Conservation (phyloP, 2,329 filamentous ascomycete species). For the Neonectria punicea region DNA sequence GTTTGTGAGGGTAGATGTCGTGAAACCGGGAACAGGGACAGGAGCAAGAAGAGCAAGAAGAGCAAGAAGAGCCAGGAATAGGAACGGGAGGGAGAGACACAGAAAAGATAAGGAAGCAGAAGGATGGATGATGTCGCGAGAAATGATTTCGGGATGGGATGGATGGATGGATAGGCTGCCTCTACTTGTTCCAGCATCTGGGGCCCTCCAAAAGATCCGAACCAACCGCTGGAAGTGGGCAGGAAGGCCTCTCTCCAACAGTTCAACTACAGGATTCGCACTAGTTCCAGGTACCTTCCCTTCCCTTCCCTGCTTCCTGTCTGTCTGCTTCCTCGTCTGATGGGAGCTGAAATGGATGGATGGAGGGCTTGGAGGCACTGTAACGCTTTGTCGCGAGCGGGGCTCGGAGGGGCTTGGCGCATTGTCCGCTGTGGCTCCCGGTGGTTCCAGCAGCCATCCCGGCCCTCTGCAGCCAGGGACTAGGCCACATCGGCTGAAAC, state of each 20-base stretch:
- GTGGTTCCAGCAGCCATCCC: constrained; percentile 26
- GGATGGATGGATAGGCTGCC: constrained; percentile 3
- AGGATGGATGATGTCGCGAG: constrained; percentile 6
- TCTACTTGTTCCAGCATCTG: neutral
- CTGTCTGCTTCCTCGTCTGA: neutral
- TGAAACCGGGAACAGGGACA: constrained; percentile 8
- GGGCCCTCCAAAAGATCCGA: constrained; percentile 10
- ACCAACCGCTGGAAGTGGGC: constrained; percentile 4
- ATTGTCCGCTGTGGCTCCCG: constrained; percentile 39
- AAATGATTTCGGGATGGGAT: constrained; percentile 7
- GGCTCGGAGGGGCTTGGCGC: constrained; percentile 22
- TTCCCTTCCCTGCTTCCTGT: neutral
- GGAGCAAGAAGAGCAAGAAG: neutral
- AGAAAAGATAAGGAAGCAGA: neutral
- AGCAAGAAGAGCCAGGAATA: neutral
- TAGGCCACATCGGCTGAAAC: constrained; percentile 40
- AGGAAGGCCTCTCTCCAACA: constrained; percentile 3
- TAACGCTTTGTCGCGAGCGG: constrained; percentile 1
- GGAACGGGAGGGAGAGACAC: neutral
- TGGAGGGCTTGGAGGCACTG: neutral
- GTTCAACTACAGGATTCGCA: neutral
- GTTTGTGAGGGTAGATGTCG: neutral
- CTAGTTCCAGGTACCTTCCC: neutral
- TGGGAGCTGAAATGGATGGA: neutral
- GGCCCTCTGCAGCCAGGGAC: constrained; percentile 34